These are phyloP conservation scores for Wallacemonas sp. DNA, from an alignment of 208 protist species.

Conservation along the genomic window DNA sequence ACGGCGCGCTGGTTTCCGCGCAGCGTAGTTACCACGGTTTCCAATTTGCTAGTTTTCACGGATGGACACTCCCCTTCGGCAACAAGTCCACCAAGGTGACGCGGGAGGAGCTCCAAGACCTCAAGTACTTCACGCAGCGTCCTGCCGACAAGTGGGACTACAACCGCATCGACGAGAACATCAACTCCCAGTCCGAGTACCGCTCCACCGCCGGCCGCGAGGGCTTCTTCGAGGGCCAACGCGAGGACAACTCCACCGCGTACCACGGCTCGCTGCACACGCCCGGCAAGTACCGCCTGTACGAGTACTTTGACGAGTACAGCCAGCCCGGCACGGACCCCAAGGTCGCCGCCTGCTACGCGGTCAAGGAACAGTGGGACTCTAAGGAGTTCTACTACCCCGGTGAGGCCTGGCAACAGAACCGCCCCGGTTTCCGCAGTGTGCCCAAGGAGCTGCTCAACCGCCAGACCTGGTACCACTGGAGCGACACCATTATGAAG, in stretches of 20 bases:
- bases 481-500: slow-evolving; percentile 82
- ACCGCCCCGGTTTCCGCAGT: slow-evolving; percentile 84
- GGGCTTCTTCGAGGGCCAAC: slow-evolving; percentile 69
- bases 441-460: slow-evolving; percentile 89
- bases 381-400: slow-evolving; percentile 90
- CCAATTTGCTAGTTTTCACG: slow-evolving; percentile 75
- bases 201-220: slow-evolving; percentile 62
- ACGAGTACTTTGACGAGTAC: slow-evolving; percentile 92
- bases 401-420: slow-evolving; percentile 82
- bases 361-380: slow-evolving; percentile 90
- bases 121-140: slow-evolving; percentile 67
- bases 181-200: slow-evolving; percentile 85
- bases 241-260: slow-evolving; percentile 77
- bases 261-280: slow-evolving; percentile 74
- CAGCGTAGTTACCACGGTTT: slow-evolving; percentile 64
- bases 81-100: slow-evolving; percentile 48
- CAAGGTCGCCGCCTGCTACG: slow-evolving; percentile 74
- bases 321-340: slow-evolving; percentile 78
- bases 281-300: slow-evolving; percentile 78
- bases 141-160: slow-evolving; percentile 85
- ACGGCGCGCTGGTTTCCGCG: slow-evolving; percentile 15
- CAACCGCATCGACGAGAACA: slow-evolving; percentile 87
- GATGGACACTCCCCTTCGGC: slow-evolving; percentile 78
- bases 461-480: slow-evolving; percentile 89
- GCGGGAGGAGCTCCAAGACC: slow-evolving; percentile 73